These are phyloP conservation scores for Picea glauca DNA, from an alignment of 75 land plant genomes.

Conservation along the genomic window DNA sequence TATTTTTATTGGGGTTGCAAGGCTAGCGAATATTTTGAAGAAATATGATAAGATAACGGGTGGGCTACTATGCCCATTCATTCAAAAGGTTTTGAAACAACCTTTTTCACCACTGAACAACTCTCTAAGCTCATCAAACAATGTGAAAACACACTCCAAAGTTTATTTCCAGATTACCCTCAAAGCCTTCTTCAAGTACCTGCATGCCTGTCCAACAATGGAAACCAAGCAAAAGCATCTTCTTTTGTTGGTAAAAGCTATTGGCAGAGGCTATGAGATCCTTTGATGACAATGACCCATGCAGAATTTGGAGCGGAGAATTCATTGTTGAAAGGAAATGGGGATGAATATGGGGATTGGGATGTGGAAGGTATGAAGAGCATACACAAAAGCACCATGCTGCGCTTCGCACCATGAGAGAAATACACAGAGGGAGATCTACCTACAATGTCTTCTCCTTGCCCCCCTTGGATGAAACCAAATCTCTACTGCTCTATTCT, in stretches of 20 bases:
- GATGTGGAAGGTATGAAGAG: constrained; percentile 25
- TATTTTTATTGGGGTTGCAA: constrained; percentile 15
- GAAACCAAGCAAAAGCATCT: neutral
- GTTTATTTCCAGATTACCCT: constrained; percentile 46
- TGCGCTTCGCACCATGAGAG: constrained; percentile 65
- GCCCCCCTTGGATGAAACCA: constrained; percentile 42
- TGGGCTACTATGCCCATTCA: constrained; percentile 62
- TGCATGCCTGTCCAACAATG: neutral
- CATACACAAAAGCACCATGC: constrained; percentile 77
- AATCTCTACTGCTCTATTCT: neutral
- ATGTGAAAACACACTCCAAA: constrained; percentile 67
- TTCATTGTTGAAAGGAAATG: no score
- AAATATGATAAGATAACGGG: constrained; percentile 94
- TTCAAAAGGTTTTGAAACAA: constrained; percentile 72
- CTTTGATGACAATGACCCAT: no score
- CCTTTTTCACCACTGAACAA: constrained; percentile 86
- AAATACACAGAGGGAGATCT: constrained; percentile 75
- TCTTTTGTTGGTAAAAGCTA: neutral
- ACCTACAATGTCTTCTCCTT: constrained; percentile 75
- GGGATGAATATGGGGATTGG: no score
- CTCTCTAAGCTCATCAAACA: constrained; percentile 78
- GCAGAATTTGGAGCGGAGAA: no score
- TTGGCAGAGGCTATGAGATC: no score
- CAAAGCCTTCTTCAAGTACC: neutral
- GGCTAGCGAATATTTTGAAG: constrained; percentile 89